These are phyloP conservation scores for Fagopyrum homotropicum DNA, from an alignment of 148 eudicot genomes.

Conservation along the genomic window DNA sequence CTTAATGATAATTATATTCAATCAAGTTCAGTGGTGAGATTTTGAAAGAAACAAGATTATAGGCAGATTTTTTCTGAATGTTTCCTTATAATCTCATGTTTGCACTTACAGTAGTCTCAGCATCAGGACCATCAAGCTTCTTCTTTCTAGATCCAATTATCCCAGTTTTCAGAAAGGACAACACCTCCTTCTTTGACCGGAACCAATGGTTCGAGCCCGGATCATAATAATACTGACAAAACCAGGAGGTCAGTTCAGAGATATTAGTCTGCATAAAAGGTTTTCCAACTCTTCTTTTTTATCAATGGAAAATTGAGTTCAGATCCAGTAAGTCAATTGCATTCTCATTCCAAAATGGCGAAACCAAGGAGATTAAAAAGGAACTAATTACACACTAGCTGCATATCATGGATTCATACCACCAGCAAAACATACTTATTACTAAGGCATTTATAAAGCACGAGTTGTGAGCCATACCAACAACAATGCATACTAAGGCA, in stretches of 20 bases:
- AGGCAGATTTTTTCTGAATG: too few relatives aligned
- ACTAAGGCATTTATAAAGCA: too few relatives aligned
- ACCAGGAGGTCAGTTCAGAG: not conserved
- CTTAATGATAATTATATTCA: too few relatives aligned
- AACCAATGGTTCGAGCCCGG: constrained; percentile 7
- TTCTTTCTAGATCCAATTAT: constrained; percentile 9
- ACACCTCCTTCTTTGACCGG: constrained; percentile 17
- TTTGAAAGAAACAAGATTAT: too few relatives aligned
- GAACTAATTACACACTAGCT: too few relatives aligned
- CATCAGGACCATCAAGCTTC: constrained; percentile 24
- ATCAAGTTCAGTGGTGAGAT: too few relatives aligned
- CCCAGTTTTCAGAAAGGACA: constrained; percentile 9
- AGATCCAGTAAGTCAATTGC: not conserved
- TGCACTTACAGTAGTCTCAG: constrained; percentile 34
- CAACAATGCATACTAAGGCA: too few relatives aligned
- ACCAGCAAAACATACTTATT: too few relatives aligned
- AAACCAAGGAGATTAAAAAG: too few relatives aligned
- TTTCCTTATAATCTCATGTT: too few relatives aligned
- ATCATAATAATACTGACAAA: constrained; percentile 12
- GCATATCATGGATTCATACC: too few relatives aligned
- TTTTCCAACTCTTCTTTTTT: not conserved
- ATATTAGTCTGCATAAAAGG: not conserved
- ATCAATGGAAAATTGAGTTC: not conserved
- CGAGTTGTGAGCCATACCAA: too few relatives aligned
- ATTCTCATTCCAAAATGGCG: not conserved